Evolutionary conservation across 2,329 filamentous ascomycete species (phyloP).

Genomic region (Furcasterigmium sp.): DNA sequence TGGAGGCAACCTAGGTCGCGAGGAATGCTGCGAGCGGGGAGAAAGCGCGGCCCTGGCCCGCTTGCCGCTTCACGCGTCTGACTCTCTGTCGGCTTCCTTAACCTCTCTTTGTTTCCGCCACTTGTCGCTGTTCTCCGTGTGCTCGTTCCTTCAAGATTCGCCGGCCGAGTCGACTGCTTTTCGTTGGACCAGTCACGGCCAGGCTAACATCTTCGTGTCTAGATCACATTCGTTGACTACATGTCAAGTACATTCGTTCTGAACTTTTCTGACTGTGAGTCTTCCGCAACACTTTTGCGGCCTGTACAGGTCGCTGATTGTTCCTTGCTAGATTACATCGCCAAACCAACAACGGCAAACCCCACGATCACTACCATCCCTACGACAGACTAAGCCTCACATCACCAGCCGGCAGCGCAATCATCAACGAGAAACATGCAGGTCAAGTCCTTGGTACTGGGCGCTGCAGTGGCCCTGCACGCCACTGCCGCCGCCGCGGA

Average conservation of each 20-base stretch:
- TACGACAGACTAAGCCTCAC: conserved; percentile 1
- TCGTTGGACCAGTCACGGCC: background rate
- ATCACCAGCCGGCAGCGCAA: conserved; percentile 7
- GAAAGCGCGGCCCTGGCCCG: background rate
- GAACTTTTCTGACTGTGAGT: conserved; percentile 36
- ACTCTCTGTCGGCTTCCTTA: background rate
- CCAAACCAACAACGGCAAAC: conserved; percentile 1
- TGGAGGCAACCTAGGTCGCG: too few relatives aligned
- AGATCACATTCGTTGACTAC: conserved; percentile 46
- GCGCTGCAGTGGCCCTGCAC: conserved; percentile 43
- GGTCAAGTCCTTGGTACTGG: conserved; percentile 38
- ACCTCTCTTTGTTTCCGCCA: background rate
- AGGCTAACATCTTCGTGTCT: background rate
- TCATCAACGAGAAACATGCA: conserved; percentile 36
- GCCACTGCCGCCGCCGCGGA: conserved; percentile 39
- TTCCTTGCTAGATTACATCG: conserved; percentile 9
- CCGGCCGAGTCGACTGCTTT: conserved; percentile 1
- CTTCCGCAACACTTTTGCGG: conserved; percentile 7
- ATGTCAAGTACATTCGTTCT: conserved; percentile 58
- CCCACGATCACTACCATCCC: conserved; percentile 3
- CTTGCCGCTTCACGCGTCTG: background rate
- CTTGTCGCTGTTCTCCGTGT: background rate
- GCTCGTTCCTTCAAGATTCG: background rate
- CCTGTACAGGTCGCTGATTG: conserved; percentile 1
- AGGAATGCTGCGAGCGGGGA: conserved; percentile 1